Evolutionary conservation across 345 rosid genomes (phyloP).

Genomic region (sweet orange (Citrus sinensis)): DVS_A1.0 CM039168.1:2420001-2420500

Average conservation of each 20-base stretch:
- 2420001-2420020: slow-evolving; percentile 81
- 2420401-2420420: not conserved
- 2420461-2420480: not conserved
- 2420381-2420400: not conserved
- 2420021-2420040: slow-evolving; percentile 94
- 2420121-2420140: not conserved
- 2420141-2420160: not conserved
- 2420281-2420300: not conserved
- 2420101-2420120: not conserved
- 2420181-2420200: not conserved
- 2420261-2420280: not conserved
- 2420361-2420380: not conserved
- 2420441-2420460: not conserved
- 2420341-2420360: not conserved
- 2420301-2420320: not conserved
- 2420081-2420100: not conserved
- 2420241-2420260: no score
- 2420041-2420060: slow-evolving; percentile 94
- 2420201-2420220: not conserved
- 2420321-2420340: not conserved
- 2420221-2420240: not conserved
- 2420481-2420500: not conserved
- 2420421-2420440: not conserved
- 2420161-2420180: not conserved
- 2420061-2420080: not conserved